phyloP scores from a whole-genome alignment of 106 monocot species.

The Dioscorea alata region DNA sequence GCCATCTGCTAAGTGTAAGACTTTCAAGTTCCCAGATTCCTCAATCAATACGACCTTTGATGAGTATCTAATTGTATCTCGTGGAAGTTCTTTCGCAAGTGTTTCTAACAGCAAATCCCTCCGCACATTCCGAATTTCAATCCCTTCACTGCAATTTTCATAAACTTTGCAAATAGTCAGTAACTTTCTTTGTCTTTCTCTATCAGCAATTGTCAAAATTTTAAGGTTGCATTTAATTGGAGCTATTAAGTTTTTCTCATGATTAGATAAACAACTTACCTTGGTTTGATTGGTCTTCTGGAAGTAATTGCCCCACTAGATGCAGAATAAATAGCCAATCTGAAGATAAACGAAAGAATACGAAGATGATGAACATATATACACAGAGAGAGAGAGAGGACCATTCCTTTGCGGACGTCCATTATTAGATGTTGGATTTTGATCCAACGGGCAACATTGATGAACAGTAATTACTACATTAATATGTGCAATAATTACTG shows the following conservation, averaged over 20 bases:
- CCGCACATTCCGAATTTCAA: conserved; percentile 40
- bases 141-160: conserved; percentile 24
- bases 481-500: too few species aligned
- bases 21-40: conserved; percentile 25
- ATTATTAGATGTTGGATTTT: too few species aligned
- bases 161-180: not conserved
- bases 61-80: conserved; percentile 37
- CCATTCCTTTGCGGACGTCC: too few species aligned
- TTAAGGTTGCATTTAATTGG: too few species aligned
- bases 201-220: too few species aligned
- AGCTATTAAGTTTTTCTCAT: too few species aligned
- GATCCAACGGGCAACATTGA: too few species aligned
- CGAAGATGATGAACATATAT: too few species aligned
- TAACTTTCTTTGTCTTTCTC: too few species aligned
- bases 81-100: conserved; percentile 42
- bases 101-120: conserved; percentile 45
- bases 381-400: too few species aligned
- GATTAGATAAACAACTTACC: not conserved
- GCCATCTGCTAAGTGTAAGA: conserved; percentile 56
- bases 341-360: conserved; percentile 3
- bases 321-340: conserved; percentile 16
- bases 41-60: conserved; percentile 52
- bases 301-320: conserved; percentile 25
- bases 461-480: too few species aligned
- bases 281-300: not conserved